Base-by-base conservation (phyloP, 495 filamentous ascomycete species). In the Bombardia bombarda region DNA sequence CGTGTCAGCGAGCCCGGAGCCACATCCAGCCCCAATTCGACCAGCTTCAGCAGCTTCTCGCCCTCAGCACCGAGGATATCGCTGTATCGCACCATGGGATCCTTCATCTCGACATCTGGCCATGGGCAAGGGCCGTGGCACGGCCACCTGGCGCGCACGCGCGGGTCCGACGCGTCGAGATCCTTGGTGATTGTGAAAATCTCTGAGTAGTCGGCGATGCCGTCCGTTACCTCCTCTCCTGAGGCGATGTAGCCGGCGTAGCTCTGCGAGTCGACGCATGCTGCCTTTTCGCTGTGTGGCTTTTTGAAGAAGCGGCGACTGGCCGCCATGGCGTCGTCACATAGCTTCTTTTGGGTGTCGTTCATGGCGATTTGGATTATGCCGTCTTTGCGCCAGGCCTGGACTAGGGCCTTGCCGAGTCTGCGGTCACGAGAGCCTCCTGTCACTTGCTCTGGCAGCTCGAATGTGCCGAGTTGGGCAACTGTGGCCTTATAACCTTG, bases 141-240 rank as follows among this genome's bases (percentile, higher is more conserved):
- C 0, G 68, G 68, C 68, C 68, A 71, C 17, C 52, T 49, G n/a
- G 50, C 49, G 17, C 47, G 45, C 3, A 71, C 67, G 6, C 63
- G 52, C 18, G 53, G 31, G 17, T 71, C 65, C 9, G 47, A 32
- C 7, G 46, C n/a, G 23, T 42, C 54, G 4, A 70, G 52, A 42
- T 71, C 67, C 40, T 68, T 69, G 22, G 61, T 69, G 37, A 71
- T 58, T 32, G 67, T 71, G 50, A 71, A 69, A 31, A 69, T 65
- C 55, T 71, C 67, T 3, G 67, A 69, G 46, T 69, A 71, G 45
- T 71, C 67, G 30, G 62, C 65, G 22, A 71, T 55, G 10, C 62
- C 65, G 42, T 61, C 60, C n/a, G 67, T 71, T 4, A 71, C 40
- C 43, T 71, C 67, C 47, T 71, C 67, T n/a, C 67, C 67, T 1